phyloP scores from a whole-genome alignment of 257 asterid genomes.

The Fraxinus americana region DNA sequence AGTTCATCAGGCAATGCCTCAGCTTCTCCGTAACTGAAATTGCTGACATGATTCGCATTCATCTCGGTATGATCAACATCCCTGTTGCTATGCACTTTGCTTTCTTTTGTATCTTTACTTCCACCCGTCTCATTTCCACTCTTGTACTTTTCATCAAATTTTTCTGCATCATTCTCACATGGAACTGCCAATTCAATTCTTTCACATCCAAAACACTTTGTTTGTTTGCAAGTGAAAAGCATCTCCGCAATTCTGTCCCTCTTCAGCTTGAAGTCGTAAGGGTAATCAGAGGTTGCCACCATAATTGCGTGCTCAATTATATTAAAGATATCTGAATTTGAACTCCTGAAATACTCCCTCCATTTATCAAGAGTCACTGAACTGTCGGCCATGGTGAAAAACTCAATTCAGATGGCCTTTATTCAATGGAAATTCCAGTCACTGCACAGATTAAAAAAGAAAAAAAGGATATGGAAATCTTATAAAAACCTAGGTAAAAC shows the following conservation, averaged over 20 bases:
- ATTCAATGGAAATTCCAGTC: constrained; percentile 30
- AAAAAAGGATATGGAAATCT: constrained; percentile 24
- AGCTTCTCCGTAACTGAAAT: constrained; percentile 70
- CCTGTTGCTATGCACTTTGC: constrained; percentile 54
- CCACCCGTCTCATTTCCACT: constrained; percentile 50
- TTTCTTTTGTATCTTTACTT: constrained; percentile 63
- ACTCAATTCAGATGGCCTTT: constrained; percentile 23
- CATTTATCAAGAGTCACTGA: constrained; percentile 65
- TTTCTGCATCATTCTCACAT: constrained; percentile 36
- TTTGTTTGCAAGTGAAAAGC: constrained; percentile 70
- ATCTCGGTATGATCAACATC: constrained; percentile 41
- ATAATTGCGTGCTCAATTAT: constrained; percentile 70
- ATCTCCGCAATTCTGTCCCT: constrained; percentile 91
- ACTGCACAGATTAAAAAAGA: constrained; percentile 30
- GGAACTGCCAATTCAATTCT: constrained; percentile 63
- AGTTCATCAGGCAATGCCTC: constrained; percentile 89
- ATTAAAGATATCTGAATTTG: constrained; percentile 68
- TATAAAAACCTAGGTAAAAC: constrained; percentile 13
- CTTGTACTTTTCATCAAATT: constrained; percentile 41
- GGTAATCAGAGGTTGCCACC: constrained; percentile 86
- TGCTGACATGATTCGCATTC: constrained; percentile 46
- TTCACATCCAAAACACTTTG: constrained; percentile 80
- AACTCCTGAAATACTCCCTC: constrained; percentile 82
- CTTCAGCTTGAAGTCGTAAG: constrained; percentile 69
- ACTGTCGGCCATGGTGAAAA: constrained; percentile 58